Conservation (phyloP, 2,329 filamentous ascomycete genomes). For the Orbilia blumenaviensis region DNA sequence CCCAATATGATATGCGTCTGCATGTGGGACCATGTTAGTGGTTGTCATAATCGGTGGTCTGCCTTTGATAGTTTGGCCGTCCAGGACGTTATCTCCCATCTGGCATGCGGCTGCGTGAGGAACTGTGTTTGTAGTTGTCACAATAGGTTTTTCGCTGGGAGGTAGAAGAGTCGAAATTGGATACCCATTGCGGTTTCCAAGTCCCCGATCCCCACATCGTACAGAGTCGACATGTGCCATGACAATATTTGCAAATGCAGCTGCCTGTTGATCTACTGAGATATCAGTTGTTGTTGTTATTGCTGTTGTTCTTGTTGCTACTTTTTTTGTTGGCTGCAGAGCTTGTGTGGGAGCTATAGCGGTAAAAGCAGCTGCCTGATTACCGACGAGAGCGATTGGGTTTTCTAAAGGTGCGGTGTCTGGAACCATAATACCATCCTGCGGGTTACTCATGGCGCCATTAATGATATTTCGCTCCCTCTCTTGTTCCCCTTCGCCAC, state of each 20-base stretch:
- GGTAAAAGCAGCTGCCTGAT: constrained; percentile 17
- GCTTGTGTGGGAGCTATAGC: background rate
- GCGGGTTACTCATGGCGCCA: background rate
- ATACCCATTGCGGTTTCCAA: background rate
- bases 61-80: background rate
- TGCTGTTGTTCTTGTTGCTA: too few relatives aligned
- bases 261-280: background rate
- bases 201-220: too few relatives aligned
- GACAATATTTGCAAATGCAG: background rate
- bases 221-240: background rate
- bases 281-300: too few relatives aligned
- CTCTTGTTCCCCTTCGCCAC: background rate
- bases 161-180: background rate
- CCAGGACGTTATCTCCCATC: constrained; percentile 27
- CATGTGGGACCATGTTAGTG: constrained; percentile 27
- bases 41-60: constrained; percentile 28
- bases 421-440: background rate
- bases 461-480: background rate
- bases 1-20: constrained; percentile 18
- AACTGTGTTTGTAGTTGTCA: constrained; percentile 33
- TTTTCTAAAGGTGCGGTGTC: background rate
- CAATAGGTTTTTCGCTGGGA: constrained; percentile 1
- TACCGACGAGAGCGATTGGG: background rate
- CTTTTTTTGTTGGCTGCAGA: background rate
- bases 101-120: constrained; percentile 23